Conservation (phyloP, 768 basidiomycete species). For the Leucocoprinus leucothites region DNA sequence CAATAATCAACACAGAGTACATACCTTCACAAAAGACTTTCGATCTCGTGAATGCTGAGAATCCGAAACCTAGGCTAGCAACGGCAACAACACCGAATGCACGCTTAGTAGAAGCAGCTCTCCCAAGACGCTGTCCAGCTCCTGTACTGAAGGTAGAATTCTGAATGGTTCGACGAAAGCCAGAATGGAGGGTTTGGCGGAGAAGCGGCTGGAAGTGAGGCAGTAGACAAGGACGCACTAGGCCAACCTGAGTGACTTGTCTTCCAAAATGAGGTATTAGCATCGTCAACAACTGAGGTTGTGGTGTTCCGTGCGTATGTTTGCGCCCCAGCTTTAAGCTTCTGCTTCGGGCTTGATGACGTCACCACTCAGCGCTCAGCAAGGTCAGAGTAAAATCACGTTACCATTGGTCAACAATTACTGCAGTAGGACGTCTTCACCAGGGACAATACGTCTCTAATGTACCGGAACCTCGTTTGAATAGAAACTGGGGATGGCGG, state of each 20-base stretch:
- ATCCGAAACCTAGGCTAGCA: conserved; percentile 42
- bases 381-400: no score
- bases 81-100: conserved; percentile 30
- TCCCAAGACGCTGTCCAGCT: background rate
- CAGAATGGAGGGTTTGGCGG: background rate
- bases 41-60: conserved; percentile 32
- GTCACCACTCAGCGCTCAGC: no score
- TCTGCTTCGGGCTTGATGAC: no score
- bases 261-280: background rate
- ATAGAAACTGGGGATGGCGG: no score
- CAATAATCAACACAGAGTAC: conserved; percentile 10
- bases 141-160: background rate
- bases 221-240: background rate
- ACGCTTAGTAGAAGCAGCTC: background rate
- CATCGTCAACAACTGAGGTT: background rate
- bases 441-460: no score
- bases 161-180: background rate
- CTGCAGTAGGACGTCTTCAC: no score
- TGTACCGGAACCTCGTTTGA: no score
- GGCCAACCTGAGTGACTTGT: background rate
- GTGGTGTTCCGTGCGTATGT: no score
- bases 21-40: conserved; percentile 54
- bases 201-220: background rate
- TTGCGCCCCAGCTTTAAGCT: no score
- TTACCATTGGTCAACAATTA: no score